Evolutionary conservation across 306 rosid species (phyloP), one percentile per base, ranked within the genome.

Genomic region (Boehmeria nivea): DNA sequence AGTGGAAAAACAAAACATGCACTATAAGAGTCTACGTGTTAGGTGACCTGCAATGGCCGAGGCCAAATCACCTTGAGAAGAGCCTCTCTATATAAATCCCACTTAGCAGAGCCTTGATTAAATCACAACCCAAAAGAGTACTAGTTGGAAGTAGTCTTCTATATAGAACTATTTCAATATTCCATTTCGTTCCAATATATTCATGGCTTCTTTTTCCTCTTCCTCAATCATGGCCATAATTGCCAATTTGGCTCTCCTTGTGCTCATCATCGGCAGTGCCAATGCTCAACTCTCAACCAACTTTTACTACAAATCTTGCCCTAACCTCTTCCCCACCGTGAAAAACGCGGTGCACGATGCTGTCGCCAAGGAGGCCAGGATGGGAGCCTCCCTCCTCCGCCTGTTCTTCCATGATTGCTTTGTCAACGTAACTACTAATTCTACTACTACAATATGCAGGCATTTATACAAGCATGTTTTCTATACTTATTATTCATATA

Each of bases 381-480:
- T 84, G 89, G 98, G 95, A n/a, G 95, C 95, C 63, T 90, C 98
- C 45, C 77, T 90, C 58, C 85, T 90, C 11, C 98, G 98, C 57
- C 57, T 90, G 66, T 83, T 80, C 83, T 90, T 90, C 64, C 98
- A 87, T 10, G 95, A 90, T 27, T 90, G 94, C 54, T 84, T 90
- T 51, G 97, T 90, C 60, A 90, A 90, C 58, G 95, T 90, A 82
- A 69, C 15, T 48, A 12, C 57, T 40, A 31, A 13, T 53, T 21
- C 13, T 9, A 16, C 0, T 43, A 8, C 26, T 13, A 11, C 34
- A 8, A 40, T 14, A 40, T 40, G 45, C 45, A 45, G 2, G 24
- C 51, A 45, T 45, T 19, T 17, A n/a, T 8, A 28, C 8, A 28
- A 3, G 34, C 36, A 31, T 10, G n/a, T n/a, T n/a, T n/a, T n/a